Evolutionary conservation across 1,139 yeast genomes (phyloP).

Genomic region (Candida gigantensis): DNA sequence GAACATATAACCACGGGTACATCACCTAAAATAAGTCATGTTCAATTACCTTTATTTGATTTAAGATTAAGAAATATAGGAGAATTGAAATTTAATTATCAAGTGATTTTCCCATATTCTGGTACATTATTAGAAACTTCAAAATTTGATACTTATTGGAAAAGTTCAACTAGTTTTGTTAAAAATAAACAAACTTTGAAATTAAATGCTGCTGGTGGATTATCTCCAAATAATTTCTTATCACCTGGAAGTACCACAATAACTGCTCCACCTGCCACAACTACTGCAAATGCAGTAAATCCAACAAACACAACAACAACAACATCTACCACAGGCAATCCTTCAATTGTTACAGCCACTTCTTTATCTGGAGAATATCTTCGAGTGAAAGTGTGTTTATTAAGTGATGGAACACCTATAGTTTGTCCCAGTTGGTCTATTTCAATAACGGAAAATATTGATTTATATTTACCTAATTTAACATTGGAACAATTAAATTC

Average conservation of each 20-base stretch:
- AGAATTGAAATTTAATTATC: constrained; percentile 72
- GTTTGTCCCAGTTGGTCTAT: constrained; percentile 75
- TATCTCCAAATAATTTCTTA: constrained; percentile 44
- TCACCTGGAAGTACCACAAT: constrained; percentile 28
- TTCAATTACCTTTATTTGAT: constrained; percentile 78
- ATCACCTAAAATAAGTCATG: constrained; percentile 48
- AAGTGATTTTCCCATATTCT: constrained; percentile 84
- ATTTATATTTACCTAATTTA: constrained; percentile 50
- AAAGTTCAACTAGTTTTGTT: constrained; percentile 62
- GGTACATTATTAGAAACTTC: constrained; percentile 87
- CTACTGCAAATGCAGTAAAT: constrained; percentile 8
- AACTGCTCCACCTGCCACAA: constrained; percentile 5
- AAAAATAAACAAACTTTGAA: constrained; percentile 33
- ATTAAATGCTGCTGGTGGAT: constrained; percentile 41
- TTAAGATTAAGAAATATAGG: constrained; percentile 82
- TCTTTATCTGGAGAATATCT: constrained; percentile 82
- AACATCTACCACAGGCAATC: no score
- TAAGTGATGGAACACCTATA: constrained; percentile 84
- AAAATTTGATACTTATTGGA: constrained; percentile 96
- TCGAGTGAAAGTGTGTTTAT: constrained; percentile 66
- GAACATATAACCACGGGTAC: constrained; percentile 47
- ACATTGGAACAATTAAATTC: constrained; percentile 44
- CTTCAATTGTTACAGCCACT: constrained; percentile 83
- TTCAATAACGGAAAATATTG: constrained; percentile 56
- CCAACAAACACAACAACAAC: constrained; percentile 8